Evolutionary conservation across 129 eudicot genomes (phyloP).

Genomic region (Chrysanthemum lavandulifolium): DNA sequence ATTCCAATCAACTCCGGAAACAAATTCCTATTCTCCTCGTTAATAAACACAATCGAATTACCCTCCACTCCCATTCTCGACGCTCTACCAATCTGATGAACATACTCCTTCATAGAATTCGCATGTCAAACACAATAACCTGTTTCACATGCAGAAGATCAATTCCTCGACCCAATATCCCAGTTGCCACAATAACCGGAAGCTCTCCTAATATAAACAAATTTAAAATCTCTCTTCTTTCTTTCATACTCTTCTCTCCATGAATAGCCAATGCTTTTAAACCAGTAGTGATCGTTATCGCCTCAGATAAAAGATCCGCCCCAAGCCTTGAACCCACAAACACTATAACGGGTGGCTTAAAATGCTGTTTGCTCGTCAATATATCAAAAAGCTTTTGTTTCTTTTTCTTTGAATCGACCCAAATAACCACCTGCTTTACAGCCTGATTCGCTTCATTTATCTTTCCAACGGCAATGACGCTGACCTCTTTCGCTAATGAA

Average conservation of each 20-base stretch:
- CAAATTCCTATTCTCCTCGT: slow-evolving; percentile 63
- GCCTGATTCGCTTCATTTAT: slow-evolving; percentile 57
- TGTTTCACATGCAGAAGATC: slow-evolving; percentile 78
- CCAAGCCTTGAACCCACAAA: slow-evolving; percentile 91
- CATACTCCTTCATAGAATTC: slow-evolving; percentile 80
- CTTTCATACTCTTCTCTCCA: slow-evolving; percentile 91
- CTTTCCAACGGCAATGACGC: slow-evolving; percentile 59
- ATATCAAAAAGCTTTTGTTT: slow-evolving; percentile 91
- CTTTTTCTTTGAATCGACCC: slow-evolving; percentile 88
- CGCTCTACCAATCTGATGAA: slow-evolving; percentile 89
- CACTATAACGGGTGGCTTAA: slow-evolving; percentile 86
- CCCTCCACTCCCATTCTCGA: slow-evolving; percentile 92
- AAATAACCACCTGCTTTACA: slow-evolving; percentile 80
- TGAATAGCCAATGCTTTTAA: slow-evolving; percentile 76
- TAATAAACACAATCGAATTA: slow-evolving; percentile 62
- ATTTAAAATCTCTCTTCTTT: slow-evolving; percentile 66
- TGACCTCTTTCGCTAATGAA: slow-evolving; percentile 50
- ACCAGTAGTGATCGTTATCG: slow-evolving; percentile 67
- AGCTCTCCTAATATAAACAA: slow-evolving; percentile 76
- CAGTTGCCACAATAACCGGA: slow-evolving; percentile 81
- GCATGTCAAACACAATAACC: slow-evolving; percentile 93
- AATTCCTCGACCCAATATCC: slow-evolving; percentile 87
- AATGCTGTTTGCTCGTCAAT: slow-evolving; percentile 73
- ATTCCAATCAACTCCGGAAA: slow-evolving; percentile 72
- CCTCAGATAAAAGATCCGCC: slow-evolving; percentile 89